These are phyloP conservation scores for Rossbeevera mucosa DNA, from an alignment of 768 basidiomycete genomes.

Conservation along the genomic window DNA sequence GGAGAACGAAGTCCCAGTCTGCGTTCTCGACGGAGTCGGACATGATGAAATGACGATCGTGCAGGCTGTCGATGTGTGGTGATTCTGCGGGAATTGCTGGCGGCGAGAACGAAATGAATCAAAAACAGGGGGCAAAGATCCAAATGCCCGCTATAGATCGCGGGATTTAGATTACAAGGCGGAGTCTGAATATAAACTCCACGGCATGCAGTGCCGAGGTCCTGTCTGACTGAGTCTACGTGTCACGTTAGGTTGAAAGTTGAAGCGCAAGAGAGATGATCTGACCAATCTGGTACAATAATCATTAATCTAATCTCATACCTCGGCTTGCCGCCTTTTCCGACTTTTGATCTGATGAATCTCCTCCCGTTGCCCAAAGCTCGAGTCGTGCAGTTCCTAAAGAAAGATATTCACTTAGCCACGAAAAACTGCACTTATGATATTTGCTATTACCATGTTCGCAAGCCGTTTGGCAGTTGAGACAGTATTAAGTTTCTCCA, in stretches of 20 bases:
- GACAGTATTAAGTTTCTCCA: constrained; percentile 84
- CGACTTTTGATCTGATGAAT: constrained; percentile 63
- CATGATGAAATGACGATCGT: constrained; percentile 10
- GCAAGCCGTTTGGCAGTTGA: constrained; percentile 90
- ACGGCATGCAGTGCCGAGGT: constrained; percentile 14
- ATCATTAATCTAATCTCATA: constrained; percentile 4
- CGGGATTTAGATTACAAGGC: constrained; percentile 12
- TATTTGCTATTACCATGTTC: constrained; percentile 64
- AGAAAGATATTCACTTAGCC: constrained; percentile 4
- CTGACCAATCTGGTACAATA: constrained; percentile 10
- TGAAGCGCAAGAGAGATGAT: neutral
- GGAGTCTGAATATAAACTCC: constrained; percentile 9
- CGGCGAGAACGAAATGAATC: neutral
- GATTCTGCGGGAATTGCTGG: constrained; percentile 2
- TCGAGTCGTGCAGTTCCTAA: constrained; percentile 80
- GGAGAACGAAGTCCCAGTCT: constrained; percentile 61
- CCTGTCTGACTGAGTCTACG: too few species aligned
- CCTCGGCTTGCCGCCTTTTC: constrained; percentile 17
- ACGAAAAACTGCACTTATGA: neutral
- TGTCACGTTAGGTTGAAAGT: too few species aligned
- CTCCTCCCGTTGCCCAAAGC: constrained; percentile 86
- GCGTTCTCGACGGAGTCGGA: constrained; percentile 37
- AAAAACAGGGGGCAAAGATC: constrained; percentile 19
- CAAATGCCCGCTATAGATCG: constrained; percentile 1
- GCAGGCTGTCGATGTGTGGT: neutral